phyloP scores from a whole-genome alignment of 129 eudicot species.

The Chrysanthemum seticuspe region DNA sequence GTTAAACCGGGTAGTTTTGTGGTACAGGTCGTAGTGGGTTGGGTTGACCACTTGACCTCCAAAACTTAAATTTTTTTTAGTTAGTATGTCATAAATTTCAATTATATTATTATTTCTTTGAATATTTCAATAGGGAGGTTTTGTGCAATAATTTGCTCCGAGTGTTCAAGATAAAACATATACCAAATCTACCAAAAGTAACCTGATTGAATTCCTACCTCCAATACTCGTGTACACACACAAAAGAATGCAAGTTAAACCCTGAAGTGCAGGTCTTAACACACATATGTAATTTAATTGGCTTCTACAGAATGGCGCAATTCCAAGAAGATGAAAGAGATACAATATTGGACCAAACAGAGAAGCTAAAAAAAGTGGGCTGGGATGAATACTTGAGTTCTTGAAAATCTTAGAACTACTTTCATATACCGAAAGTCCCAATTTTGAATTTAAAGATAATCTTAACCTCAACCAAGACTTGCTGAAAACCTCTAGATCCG shows the following conservation, averaged over 20 bases:
- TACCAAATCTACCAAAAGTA: not conserved
- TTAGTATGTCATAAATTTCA: too few species aligned
- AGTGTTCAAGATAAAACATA: not conserved
- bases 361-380: constrained; percentile 70
- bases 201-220: not conserved
- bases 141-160: not conserved
- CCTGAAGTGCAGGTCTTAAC: not conserved
- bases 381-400: constrained; percentile 78
- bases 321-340: constrained; percentile 80
- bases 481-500: not conserved
- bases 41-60: not conserved
- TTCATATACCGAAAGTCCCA: not conserved
- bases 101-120: not conserved
- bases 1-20: not conserved
- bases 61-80: too few species aligned
- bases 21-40: not conserved
- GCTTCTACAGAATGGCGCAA: constrained; percentile 61
- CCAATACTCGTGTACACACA: not conserved
- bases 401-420: constrained; percentile 21
- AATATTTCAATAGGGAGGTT: not conserved
- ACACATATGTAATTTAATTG: not conserved
- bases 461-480: constrained; percentile 4
- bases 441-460: constrained; percentile 17
- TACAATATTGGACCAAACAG: constrained; percentile 63
- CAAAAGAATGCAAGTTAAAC: not conserved